A percentile compares a stretch with the other conserved stretches of the same genome.
Conservation (phyloP, 345 rosid species). For the Eucalyptus pumila region DNA sequence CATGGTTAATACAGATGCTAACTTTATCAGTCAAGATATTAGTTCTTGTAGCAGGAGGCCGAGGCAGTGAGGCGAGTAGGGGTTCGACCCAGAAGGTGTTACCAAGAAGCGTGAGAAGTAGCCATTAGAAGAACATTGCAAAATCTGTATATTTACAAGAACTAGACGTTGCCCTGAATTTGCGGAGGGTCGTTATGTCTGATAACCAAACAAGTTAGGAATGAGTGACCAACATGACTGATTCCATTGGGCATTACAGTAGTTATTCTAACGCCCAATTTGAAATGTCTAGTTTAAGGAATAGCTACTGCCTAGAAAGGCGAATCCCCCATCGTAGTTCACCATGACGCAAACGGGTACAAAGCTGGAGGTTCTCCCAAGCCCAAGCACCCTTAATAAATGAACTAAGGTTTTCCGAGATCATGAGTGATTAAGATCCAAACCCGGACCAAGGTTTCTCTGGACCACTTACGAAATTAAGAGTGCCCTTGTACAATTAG, state of each 20-base stretch:
- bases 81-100: neutral
- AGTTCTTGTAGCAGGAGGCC: neutral
- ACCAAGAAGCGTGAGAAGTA: neutral
- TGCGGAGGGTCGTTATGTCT: neutral
- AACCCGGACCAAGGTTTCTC: neutral
- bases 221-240: neutral
- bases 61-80: neutral
- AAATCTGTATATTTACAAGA: neutral
- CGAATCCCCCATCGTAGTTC: neutral
- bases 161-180: neutral
- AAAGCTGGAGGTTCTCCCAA: neutral
- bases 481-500: neutral
- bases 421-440: neutral
- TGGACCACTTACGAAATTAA: neutral
- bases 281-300: neutral
- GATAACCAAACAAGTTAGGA: neutral
- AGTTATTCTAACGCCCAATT: neutral
- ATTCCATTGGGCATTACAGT: neutral
- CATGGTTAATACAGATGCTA: neutral
- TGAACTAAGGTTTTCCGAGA: neutral
- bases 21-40: neutral
- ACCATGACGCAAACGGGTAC: neutral
- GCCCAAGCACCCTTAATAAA: neutral
- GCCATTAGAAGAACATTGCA: neutral
- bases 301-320: neutral